Conservation (phyloP, 139 green algal species). For the Chara braunii region DNA sequence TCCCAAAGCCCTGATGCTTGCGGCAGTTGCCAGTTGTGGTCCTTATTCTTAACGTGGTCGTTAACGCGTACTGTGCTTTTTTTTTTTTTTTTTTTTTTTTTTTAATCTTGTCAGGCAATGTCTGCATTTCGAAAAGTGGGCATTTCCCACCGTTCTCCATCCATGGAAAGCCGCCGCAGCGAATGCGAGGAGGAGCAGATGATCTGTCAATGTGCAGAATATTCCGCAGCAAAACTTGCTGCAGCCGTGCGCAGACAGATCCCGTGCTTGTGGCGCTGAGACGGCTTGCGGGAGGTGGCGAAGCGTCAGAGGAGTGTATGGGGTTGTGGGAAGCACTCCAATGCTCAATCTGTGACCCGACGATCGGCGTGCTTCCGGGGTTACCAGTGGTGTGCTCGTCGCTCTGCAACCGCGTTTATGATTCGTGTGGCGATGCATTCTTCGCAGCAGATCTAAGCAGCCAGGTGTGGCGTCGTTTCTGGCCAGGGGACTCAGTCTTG, state of each 20-base stretch:
- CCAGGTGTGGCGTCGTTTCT: neutral
- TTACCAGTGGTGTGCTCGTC: conserved; percentile 12
- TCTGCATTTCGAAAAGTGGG: conserved; percentile 13
- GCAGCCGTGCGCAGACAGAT: conserved; percentile 1
- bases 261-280: neutral
- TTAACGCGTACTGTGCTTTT: no score
- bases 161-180: conserved; percentile 7
- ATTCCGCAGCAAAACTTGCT: conserved; percentile 2
- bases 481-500: no score
- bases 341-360: conserved; percentile 17
- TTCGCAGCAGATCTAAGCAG: neutral
- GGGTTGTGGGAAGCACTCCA: conserved; percentile 18
- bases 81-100: no score
- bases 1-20: no score
- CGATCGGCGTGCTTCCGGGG: conserved; percentile 4
- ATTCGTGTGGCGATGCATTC: neutral
- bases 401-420: neutral
- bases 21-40: no score
- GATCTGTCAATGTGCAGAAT: conserved; percentile 6
- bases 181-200: neutral
- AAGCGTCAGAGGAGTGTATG: conserved; percentile 2
- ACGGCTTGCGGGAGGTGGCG: conserved; percentile 5
- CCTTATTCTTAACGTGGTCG: no score
- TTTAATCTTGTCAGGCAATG: no score
- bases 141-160: conserved; percentile 6